A percentile compares a stretch with the other conserved stretches of the same genome.
Conservation (phyloP, 306 rosid genomes). For the Glycine soja region DNA sequence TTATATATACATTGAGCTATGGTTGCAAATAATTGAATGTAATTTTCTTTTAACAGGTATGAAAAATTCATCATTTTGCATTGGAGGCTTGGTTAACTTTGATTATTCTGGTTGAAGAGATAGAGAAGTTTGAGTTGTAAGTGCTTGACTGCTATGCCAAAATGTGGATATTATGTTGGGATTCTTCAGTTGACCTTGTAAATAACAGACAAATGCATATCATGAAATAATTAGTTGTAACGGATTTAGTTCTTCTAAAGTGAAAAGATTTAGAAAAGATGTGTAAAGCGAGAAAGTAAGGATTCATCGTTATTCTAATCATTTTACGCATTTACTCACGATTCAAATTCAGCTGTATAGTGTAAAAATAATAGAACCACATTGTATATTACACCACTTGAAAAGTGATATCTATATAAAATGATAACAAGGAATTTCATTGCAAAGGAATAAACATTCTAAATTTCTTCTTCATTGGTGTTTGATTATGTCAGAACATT, state of each 20-base stretch:
- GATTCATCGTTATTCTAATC: background rate
- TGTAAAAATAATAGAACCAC: background rate
- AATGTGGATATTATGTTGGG: background rate
- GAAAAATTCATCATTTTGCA: slow-evolving; percentile 55
- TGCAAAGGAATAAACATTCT: too few species aligned
- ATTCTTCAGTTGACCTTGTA: slow-evolving; percentile 53
- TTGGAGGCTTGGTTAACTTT: slow-evolving; percentile 50
- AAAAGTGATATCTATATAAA: too few species aligned
- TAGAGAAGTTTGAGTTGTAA: background rate
- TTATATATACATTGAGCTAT: background rate
- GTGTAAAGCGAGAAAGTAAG: background rate
- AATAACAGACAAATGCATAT: slow-evolving; percentile 50
- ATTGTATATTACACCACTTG: background rate
- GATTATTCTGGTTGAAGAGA: background rate
- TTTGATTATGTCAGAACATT: too few species aligned
- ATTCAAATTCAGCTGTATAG: background rate
- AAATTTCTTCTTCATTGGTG: too few species aligned
- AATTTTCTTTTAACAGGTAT: slow-evolving; percentile 45
- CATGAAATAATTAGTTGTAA: slow-evolving; percentile 42
- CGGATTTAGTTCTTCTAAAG: background rate
- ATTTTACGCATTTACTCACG: background rate
- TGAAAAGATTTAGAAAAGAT: background rate
- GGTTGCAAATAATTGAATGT: slow-evolving; percentile 12
- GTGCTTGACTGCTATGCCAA: background rate
- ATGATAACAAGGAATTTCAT: too few species aligned